Evolutionary conservation across 2,329 filamentous ascomycete species (phyloP).

Genomic region (Claviceps citrina): DNA sequence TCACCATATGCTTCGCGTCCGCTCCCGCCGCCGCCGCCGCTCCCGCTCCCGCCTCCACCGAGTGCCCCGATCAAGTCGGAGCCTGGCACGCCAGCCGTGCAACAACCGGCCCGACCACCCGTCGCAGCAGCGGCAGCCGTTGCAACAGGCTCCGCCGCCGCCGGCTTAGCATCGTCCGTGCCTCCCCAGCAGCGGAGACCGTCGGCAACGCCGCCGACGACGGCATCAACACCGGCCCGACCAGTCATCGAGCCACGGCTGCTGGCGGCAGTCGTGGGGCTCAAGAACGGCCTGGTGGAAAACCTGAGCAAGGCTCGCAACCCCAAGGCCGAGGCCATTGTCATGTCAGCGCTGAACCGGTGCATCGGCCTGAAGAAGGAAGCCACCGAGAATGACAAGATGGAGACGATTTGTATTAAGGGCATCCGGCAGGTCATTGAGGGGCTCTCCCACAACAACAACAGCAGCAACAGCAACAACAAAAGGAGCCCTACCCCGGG

Average conservation of each 20-base stretch:
- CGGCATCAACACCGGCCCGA: constrained; percentile 14
- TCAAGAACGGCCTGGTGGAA: constrained; percentile 32
- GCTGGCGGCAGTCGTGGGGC: constrained; percentile 25
- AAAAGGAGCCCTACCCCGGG: constrained; percentile 20
- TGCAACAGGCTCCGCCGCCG: neutral
- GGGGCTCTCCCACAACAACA: no score
- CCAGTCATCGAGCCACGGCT: constrained; percentile 30
- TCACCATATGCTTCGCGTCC: constrained; percentile 23
- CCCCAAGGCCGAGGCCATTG: constrained; percentile 29
- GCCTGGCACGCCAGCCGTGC: constrained; percentile 11
- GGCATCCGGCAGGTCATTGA: constrained; percentile 27
- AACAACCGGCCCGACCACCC: constrained; percentile 9
- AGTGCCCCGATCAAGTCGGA: constrained; percentile 16
- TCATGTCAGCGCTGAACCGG: constrained; percentile 38
- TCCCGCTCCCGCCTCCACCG: constrained; percentile 18
- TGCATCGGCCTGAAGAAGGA: constrained; percentile 32
- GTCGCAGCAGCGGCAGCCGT: constrained; percentile 1
- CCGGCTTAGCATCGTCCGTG: constrained; percentile 5
- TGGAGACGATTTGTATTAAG: constrained; percentile 32
- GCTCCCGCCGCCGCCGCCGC: constrained; percentile 16
- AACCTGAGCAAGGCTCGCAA: constrained; percentile 29
- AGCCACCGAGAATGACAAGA: constrained; percentile 28
- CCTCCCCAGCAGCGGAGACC: constrained; percentile 8
- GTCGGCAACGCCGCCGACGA: constrained; percentile 13
- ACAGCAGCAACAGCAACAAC: constrained; percentile 13